These are phyloP conservation scores for Daldinia childiae DNA, from an alignment of 495 filamentous ascomycete species.

Conservation along the genomic window DNA sequence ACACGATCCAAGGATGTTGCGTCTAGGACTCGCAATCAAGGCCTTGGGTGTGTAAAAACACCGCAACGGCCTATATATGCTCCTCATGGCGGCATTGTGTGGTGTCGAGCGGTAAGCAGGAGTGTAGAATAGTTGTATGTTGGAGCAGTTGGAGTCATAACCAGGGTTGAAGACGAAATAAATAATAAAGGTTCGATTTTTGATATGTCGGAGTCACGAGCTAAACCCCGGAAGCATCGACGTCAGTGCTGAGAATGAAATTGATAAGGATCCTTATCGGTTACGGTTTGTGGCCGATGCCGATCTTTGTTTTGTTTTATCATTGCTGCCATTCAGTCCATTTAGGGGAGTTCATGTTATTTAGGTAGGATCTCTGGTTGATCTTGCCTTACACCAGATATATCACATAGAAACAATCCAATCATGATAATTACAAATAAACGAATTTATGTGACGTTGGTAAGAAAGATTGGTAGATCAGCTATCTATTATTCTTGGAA, in stretches of 20 bases:
- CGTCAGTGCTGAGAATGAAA: slow-evolving; percentile 30
- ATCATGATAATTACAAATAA: not conserved
- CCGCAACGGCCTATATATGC: slow-evolving; percentile 50
- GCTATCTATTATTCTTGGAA: slow-evolving; percentile 1
- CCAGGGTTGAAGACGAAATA: slow-evolving; percentile 5
- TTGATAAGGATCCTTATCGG: slow-evolving; percentile 20
- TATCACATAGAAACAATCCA: not conserved
- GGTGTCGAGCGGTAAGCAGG: slow-evolving; percentile 27
- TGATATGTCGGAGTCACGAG: slow-evolving; percentile 34
- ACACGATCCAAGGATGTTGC: slow-evolving; percentile 23
- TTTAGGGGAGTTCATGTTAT: not conserved
- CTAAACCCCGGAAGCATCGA: slow-evolving; percentile 31
- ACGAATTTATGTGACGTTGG: not conserved
- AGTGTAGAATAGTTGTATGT: slow-evolving; percentile 2
- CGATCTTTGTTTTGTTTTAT: slow-evolving; percentile 12
- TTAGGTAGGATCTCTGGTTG: not conserved
- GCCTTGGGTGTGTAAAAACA: slow-evolving; percentile 46
- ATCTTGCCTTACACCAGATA: not conserved
- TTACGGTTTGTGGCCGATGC: not conserved
- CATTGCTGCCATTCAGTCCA: no score
- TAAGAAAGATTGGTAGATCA: not conserved
- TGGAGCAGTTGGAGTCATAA: slow-evolving; percentile 33
- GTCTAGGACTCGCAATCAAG: slow-evolving; percentile 33
- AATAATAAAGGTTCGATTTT: slow-evolving; percentile 4
- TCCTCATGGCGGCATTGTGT: slow-evolving; percentile 60